phyloP scores from a whole-genome alignment of 2,329 filamentous ascomycete genomes.

The Lithohypha guttulata region DNA sequence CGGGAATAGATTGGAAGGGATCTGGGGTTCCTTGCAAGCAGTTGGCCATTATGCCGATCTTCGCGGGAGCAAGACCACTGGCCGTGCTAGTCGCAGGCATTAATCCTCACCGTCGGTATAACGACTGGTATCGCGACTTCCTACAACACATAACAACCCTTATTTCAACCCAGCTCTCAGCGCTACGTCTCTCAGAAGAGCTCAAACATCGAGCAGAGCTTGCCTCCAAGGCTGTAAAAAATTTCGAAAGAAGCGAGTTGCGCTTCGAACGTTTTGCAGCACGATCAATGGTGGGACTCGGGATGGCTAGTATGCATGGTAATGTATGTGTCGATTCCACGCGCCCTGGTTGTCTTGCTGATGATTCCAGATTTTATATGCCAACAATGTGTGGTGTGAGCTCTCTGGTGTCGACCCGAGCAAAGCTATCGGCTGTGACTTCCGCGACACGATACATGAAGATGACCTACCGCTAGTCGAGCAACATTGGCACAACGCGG shows the following conservation, averaged over 20 bases:
- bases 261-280: slow-evolving; percentile 9
- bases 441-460: slow-evolving; percentile 5
- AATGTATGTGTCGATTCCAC: background rate
- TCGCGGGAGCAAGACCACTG: background rate
- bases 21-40: slow-evolving; percentile 3
- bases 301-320: slow-evolving; percentile 2
- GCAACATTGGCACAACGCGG: slow-evolving; percentile 10
- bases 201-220: slow-evolving; percentile 2
- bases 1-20: slow-evolving; percentile 6
- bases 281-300: slow-evolving; percentile 4
- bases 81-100: slow-evolving; percentile 7
- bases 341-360: background rate
- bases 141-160: slow-evolving; percentile 1
- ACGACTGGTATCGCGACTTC: slow-evolving; percentile 8
- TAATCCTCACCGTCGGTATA: slow-evolving; percentile 9
- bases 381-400: slow-evolving; percentile 6
- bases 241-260: slow-evolving; percentile 6
- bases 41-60: slow-evolving; percentile 6
- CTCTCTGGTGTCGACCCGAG: slow-evolving; percentile 2
- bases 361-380: slow-evolving; percentile 5
- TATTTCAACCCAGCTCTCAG: background rate
- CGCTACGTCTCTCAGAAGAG: slow-evolving; percentile 7
- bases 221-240: background rate
- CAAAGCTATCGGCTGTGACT: background rate
- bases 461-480: slow-evolving; percentile 5